Evolutionary conservation across 805 yeast species (phyloP).

Genomic region (Kazachstania martiniae): DNA sequence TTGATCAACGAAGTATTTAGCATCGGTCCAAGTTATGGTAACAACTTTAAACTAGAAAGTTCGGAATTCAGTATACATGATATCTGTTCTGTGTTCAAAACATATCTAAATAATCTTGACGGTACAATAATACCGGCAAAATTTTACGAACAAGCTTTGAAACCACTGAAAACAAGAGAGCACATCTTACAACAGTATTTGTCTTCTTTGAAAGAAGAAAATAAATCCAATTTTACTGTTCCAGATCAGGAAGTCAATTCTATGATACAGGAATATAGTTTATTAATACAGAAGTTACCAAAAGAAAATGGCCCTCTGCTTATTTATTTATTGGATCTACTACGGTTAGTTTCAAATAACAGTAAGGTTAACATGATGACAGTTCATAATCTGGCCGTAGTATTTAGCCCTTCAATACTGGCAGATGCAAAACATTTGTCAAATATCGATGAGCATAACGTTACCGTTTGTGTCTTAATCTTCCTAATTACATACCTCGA

Average conservation of each 20-base stretch:
- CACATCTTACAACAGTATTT: background rate
- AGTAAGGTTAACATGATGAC: conserved; percentile 77
- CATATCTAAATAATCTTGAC: conserved; percentile 75
- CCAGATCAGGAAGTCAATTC: background rate
- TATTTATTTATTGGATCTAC: conserved; percentile 73
- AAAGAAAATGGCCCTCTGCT: conserved; percentile 63
- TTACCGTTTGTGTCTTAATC: conserved; percentile 74
- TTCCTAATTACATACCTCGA: conserved; percentile 70
- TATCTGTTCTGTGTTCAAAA: conserved; percentile 78
- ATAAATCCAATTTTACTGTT: background rate
- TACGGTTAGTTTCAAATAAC: conserved; percentile 70
- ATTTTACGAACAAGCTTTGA: conserved; percentile 64
- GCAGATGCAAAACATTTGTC: conserved; percentile 85
- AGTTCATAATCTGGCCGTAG: conserved; percentile 82
- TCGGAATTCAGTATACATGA: conserved; percentile 72
- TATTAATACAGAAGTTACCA: conserved; percentile 57
- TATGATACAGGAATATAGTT: conserved; percentile 51
- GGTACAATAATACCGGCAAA: conserved; percentile 81
- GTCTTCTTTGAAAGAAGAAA: background rate
- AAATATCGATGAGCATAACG: conserved; percentile 77
- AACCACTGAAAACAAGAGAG: conserved; percentile 42
- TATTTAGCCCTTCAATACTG: conserved; percentile 87
- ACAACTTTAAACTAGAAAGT: conserved; percentile 42
- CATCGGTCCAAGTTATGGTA: conserved; percentile 75
- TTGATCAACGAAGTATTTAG: conserved; percentile 75